Evolutionary conservation across 164 flowering plant species (phyloP).

Genomic region (Liquidambar formosana): DNA sequence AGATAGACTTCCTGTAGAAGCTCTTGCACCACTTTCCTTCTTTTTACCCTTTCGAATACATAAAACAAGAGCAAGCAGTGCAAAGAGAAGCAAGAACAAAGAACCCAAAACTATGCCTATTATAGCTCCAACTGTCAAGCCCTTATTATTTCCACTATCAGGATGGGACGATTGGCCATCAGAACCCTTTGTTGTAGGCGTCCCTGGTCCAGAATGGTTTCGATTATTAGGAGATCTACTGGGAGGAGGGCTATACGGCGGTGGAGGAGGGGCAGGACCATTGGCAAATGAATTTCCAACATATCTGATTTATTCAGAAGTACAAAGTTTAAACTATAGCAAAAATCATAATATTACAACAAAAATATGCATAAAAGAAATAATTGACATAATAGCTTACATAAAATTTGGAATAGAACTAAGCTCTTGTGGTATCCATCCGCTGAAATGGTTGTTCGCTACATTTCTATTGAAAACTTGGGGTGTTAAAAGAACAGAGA

Average conservation of each 20-base stretch:
- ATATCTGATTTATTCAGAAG: constrained; percentile 50
- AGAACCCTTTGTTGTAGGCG: constrained; percentile 32
- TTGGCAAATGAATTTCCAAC: constrained; percentile 78
- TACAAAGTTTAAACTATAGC: constrained; percentile 10
- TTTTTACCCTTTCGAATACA: constrained; percentile 51
- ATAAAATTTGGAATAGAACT: constrained; percentile 58
- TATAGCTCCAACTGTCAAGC: constrained; percentile 49
- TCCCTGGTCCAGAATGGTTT: constrained; percentile 38
- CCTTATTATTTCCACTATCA: constrained; percentile 22
- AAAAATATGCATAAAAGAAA: constrained; percentile 1
- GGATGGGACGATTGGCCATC: constrained; percentile 30
- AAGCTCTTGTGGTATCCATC: constrained; percentile 87
- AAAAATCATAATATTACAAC: constrained; percentile 8
- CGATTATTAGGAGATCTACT: constrained; percentile 43
- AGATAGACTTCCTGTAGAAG: constrained; percentile 48
- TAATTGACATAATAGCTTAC: constrained; percentile 45
- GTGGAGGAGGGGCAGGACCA: constrained; percentile 93
- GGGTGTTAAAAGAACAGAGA: constrained; percentile 11
- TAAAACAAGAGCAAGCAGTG: constrained; percentile 48
- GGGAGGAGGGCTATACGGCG: constrained; percentile 80
- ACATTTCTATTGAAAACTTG: constrained; percentile 61
- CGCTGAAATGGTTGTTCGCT: constrained; percentile 77
- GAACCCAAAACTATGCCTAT: constrained; percentile 70
- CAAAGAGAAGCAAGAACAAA: constrained; percentile 32
- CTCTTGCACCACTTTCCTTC: constrained; percentile 41